Base-by-base conservation (phyloP, 208 protist genomes). In the Crithidia fasciculata region DNA sequence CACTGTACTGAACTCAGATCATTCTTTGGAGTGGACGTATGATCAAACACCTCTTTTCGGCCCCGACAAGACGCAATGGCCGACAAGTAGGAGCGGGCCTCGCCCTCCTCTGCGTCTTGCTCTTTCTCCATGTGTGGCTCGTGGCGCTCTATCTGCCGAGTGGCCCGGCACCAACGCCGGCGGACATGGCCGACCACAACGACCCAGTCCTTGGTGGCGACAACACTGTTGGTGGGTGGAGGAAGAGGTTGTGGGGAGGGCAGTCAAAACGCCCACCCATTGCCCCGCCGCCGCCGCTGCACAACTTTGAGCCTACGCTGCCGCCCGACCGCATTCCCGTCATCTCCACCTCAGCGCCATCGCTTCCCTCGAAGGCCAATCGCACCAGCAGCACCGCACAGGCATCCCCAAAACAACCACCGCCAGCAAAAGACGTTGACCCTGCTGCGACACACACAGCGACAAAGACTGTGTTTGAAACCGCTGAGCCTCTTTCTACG, bases 251-350 rank as follows among this genome's bases (percentile, higher is more conserved):
- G 10, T 8, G 7, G 3, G 56, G 43, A 15, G 12, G 8, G 10
- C 19, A 5, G 43, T 13, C 53, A n/a, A 67, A 41, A 57, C 52
- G 8, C 40, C 55, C 49, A 7, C 5, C 36, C 5, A 40, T 67
- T 37, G 56, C 59, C 44, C 73, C 73, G 4, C 74, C 74, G 16
- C 74, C 74, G 41, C 74, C 66, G 62, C 74, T 79, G 53, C 74
- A 79, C 66, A 79, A 79, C 74, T 69, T 69, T 15, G 74, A 69
- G 53, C 67, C 74, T 6, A 79, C 74, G 18, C 43, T 74, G 44
- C 74, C 74, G 37, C 67, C 59, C 5, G 44, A 73, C 15, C 39
- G 74, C 12, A 36, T n/a, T 4, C 7, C 74, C 37, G 10, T 69
- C 36, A 74, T 79, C n/a, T 73, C 74, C 45, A 79, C 74, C 57